These are phyloP conservation scores for Corinectria fuckeliana DNA, from an alignment of 2,329 filamentous ascomycete species.

Conservation along the genomic window DNA sequence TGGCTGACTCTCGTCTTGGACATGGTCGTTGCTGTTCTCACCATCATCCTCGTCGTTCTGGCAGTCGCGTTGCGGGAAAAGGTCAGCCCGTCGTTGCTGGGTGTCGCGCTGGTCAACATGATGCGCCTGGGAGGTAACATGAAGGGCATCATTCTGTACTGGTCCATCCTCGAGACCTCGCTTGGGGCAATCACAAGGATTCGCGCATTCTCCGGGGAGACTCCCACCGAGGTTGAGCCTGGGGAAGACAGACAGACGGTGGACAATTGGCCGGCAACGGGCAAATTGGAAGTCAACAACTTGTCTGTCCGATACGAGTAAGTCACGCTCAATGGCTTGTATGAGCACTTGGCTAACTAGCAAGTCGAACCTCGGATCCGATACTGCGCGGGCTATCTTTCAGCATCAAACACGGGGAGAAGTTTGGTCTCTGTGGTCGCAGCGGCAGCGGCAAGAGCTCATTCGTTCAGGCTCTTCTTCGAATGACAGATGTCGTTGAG, in stretches of 20 bases:
- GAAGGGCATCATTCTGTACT: conserved; percentile 38
- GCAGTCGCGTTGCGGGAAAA: conserved; percentile 45
- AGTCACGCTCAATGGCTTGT: not conserved
- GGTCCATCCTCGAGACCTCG: conserved; percentile 41
- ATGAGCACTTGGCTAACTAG: conserved; percentile 5
- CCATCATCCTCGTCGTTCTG: conserved; percentile 45
- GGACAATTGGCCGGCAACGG: conserved; percentile 32
- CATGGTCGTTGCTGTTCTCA: conserved; percentile 56
- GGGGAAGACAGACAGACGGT: conserved; percentile 23
- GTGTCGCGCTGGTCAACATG: conserved; percentile 48
- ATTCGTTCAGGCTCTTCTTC: conserved; percentile 53
- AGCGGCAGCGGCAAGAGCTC: conserved; percentile 48
- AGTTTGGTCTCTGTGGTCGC: conserved; percentile 54
- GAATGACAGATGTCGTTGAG: conserved; percentile 52
- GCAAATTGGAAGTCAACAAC: conserved; percentile 32
- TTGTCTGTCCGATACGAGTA: conserved; percentile 40
- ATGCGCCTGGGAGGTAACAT: conserved; percentile 38
- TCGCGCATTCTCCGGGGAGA: conserved; percentile 35
- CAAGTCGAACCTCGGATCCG: conserved; percentile 30
- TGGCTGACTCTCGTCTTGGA: conserved; percentile 61
- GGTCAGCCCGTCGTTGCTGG: conserved; percentile 42
- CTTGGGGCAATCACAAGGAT: conserved; percentile 41
- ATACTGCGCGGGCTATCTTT: conserved; percentile 43
- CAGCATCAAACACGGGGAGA: conserved; percentile 43
- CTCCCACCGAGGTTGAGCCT: conserved; percentile 32